phyloP scores from a whole-genome alignment of 2,329 filamentous ascomycete genomes.

The Stachybotrys chlorohalonatus region DNA sequence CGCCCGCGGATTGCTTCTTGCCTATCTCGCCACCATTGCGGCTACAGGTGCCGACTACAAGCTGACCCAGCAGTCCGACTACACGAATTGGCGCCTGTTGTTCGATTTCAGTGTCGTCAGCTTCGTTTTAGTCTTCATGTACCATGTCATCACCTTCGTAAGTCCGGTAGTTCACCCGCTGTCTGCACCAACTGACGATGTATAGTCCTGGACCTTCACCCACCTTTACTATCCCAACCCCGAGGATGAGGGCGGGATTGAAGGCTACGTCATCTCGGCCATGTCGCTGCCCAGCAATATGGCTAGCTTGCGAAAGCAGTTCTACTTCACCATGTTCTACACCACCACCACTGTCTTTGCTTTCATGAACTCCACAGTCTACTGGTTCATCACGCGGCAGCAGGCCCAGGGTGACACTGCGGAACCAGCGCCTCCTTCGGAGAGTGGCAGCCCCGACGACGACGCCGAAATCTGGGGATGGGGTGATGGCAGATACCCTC shows the following conservation, averaged over 20 bases:
- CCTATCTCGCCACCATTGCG: conserved; percentile 31
- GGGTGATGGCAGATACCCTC: neutral
- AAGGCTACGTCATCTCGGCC: conserved; percentile 24
- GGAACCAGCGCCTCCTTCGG: conserved; percentile 1
- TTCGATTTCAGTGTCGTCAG: conserved; percentile 42
- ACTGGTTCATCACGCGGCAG: conserved; percentile 34
- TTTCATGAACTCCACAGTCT: conserved; percentile 41
- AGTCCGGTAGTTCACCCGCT: conserved; percentile 11
- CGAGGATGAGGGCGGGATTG: conserved; percentile 24
- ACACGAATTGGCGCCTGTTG: conserved; percentile 29
- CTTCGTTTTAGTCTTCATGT: conserved; percentile 31
- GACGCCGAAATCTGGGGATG: conserved; percentile 5
- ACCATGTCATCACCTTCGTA: conserved; percentile 38
- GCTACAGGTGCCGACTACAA: conserved; percentile 37
- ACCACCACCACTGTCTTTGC: conserved; percentile 33
- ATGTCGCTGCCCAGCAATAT: conserved; percentile 37
- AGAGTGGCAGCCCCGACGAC: conserved; percentile 2
- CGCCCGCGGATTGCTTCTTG: conserved; percentile 31
- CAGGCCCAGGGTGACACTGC: conserved; percentile 12
- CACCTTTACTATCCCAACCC: conserved; percentile 38
- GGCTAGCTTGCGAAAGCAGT: conserved; percentile 29
- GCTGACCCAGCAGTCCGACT: conserved; percentile 27
- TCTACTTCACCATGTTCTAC: conserved; percentile 43
- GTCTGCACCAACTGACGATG: neutral
- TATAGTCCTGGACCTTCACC: conserved; percentile 41